A percentile compares a stretch with the other conserved stretches of the same genome.
Evolutionary conservation across 2,329 filamentous ascomycete species (phyloP).

Genomic region (Graphiopsis chlorocephala): DNA sequence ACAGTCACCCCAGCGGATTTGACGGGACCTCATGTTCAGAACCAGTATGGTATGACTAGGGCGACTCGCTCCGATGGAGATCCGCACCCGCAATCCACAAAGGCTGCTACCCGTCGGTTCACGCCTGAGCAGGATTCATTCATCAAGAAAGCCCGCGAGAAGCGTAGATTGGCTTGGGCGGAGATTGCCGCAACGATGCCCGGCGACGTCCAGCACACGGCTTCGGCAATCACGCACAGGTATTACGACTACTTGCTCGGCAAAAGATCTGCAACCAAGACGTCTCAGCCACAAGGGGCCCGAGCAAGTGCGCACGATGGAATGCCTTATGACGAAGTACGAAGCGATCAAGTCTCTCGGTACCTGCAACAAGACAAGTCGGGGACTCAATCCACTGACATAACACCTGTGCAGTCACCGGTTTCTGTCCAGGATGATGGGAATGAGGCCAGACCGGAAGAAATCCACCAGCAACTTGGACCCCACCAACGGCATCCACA

Average conservation of each 20-base stretch:
- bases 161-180: not conserved
- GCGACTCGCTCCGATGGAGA: not conserved
- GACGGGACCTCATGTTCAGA: not conserved
- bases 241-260: constrained; percentile 7
- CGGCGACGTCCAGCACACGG: not conserved
- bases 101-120: not conserved
- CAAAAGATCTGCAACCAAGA: not conserved
- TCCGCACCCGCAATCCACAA: not conserved
- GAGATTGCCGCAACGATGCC: not conserved
- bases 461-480: not conserved
- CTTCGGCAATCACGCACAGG: constrained; percentile 2
- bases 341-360: constrained; percentile 4
- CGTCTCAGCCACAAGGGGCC: not conserved
- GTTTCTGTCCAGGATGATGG: constrained; percentile 17
- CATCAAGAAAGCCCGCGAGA: constrained; percentile 4
- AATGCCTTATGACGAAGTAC: not conserved
- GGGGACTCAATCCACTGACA: constrained; percentile 11
- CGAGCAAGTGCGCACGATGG: not conserved
- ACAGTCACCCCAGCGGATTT: not conserved
- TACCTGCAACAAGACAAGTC: constrained; percentile 10
- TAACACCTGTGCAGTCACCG: constrained; percentile 7
- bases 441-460: not conserved
- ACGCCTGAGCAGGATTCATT: constrained; percentile 3
- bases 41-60: not conserved
- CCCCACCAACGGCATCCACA: not conserved